Conservation (phyloP, 2,329 filamentous ascomycete genomes). For the Septoria linicola region DNA sequence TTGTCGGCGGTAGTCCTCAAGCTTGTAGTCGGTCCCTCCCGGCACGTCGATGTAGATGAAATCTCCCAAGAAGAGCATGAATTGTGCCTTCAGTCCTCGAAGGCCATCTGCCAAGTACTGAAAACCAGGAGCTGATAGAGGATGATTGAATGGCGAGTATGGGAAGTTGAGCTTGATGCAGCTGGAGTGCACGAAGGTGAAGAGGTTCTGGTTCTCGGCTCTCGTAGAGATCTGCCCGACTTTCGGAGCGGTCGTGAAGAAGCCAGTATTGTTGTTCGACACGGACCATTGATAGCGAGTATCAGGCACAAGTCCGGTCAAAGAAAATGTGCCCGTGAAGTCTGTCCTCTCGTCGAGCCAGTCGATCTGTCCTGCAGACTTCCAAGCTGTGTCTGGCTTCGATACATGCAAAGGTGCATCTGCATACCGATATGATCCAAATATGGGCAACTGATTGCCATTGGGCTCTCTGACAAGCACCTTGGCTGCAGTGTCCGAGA, state of each 20-base stretch:
- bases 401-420: slow-evolving; percentile 28
- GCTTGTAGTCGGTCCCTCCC: slow-evolving; percentile 67
- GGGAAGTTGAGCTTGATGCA: slow-evolving; percentile 91
- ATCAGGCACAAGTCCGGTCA: slow-evolving; percentile 67
- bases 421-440: slow-evolving; percentile 58
- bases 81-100: slow-evolving; percentile 68
- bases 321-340: slow-evolving; percentile 69
- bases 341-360: slow-evolving; percentile 75
- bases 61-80: slow-evolving; percentile 73
- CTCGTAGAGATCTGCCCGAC: slow-evolving; percentile 59
- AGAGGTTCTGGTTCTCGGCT: slow-evolving; percentile 62
- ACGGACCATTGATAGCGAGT: slow-evolving; percentile 79
- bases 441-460: slow-evolving; percentile 70
- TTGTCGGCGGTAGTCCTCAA: slow-evolving; percentile 79
- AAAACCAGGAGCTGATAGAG: slow-evolving; percentile 78
- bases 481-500: slow-evolving; percentile 75
- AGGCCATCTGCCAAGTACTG: slow-evolving; percentile 72
- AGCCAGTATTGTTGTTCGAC: slow-evolving; percentile 82
- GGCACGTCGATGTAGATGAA: slow-evolving; percentile 93
- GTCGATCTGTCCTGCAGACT: slow-evolving; percentile 62
- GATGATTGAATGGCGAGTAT: slow-evolving; percentile 79
- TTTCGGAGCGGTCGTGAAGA: slow-evolving; percentile 74
- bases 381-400: slow-evolving; percentile 61
- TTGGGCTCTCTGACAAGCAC: slow-evolving; percentile 85
- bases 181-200: slow-evolving; percentile 88